Percentiles rank a stretch among this genome's conserved stretches.
Conservation (phyloP, 495 filamentous ascomycete species). For the Penicillium cosmopolitanum region DNA sequence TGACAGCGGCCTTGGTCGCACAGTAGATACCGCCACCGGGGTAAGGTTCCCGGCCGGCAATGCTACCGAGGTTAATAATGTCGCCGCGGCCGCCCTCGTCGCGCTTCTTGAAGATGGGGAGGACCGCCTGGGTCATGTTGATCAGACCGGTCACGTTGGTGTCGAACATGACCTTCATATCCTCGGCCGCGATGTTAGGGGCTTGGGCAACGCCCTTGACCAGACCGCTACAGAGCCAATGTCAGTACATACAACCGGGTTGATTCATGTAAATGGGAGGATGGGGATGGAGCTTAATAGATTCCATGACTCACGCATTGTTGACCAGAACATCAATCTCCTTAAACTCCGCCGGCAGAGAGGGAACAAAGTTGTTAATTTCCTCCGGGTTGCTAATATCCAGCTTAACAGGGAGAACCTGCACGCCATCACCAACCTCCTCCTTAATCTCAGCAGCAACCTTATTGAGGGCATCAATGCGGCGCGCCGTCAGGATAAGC, state of each 20-base stretch:
- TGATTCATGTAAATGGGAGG: background rate
- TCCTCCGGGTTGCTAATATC: slow-evolving; percentile 84
- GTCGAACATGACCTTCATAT: slow-evolving; percentile 84
- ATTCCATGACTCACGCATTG: slow-evolving; percentile 75
- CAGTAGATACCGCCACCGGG: slow-evolving; percentile 94
- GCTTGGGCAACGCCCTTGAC: slow-evolving; percentile 88
- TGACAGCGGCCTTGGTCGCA: slow-evolving; percentile 91
- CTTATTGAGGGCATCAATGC: slow-evolving; percentile 75
- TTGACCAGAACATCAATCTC: slow-evolving; percentile 92
- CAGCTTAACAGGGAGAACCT: slow-evolving; percentile 78
- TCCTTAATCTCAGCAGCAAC: slow-evolving; percentile 76
- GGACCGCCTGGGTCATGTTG: slow-evolving; percentile 93
- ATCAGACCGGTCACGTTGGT: slow-evolving; percentile 96
- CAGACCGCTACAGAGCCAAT: slow-evolving; percentile 60
- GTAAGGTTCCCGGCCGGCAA: slow-evolving; percentile 91
- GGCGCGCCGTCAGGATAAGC: slow-evolving; percentile 84
- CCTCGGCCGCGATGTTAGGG: slow-evolving; percentile 78
- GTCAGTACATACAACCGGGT: slow-evolving; percentile 15
- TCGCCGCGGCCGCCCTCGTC: slow-evolving; percentile 81
- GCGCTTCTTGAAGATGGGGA: slow-evolving; percentile 82
- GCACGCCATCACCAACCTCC: slow-evolving; percentile 79
- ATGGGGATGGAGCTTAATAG: background rate
- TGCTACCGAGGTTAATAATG: slow-evolving; percentile 96
- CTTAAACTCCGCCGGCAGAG: slow-evolving; percentile 79
- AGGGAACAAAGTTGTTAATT: slow-evolving; percentile 71